These are phyloP conservation scores for Nakazawaea anatomiae DNA, from an alignment of 805 yeast genomes.

Conservation along the genomic window DNA sequence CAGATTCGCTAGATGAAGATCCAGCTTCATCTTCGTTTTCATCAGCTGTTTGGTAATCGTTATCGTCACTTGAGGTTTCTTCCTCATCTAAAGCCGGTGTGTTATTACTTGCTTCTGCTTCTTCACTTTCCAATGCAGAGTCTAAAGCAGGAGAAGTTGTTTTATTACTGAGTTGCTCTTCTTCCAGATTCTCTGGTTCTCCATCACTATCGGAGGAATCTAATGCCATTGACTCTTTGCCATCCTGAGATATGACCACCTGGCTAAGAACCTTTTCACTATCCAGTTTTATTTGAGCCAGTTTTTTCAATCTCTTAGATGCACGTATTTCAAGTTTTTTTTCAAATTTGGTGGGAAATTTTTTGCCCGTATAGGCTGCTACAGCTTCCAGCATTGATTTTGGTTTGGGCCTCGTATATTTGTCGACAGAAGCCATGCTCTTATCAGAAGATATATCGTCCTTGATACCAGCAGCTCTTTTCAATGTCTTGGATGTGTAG, in stretches of 20 bases:
- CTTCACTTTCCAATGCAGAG: not conserved
- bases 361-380: conserved; percentile 50
- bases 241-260: not conserved
- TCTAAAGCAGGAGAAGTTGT: too few relatives aligned
- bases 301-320: conserved; percentile 19
- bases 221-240: not conserved
- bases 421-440: conserved; percentile 3
- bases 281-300: conserved; percentile 1
- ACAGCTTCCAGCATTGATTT: conserved; percentile 54
- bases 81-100: not conserved
- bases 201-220: conserved; percentile 16
- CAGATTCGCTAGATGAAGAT: conserved; percentile 6
- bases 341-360: conserved; percentile 43
- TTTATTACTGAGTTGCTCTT: conserved; percentile 14
- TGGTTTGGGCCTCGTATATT: conserved; percentile 20
- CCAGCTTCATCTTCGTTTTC: conserved; percentile 14
- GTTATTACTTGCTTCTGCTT: not conserved
- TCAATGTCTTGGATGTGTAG: conserved; percentile 17
- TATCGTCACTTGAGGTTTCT: conserved; percentile 11
- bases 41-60: conserved; percentile 25
- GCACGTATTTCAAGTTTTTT: conserved; percentile 24
- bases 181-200: conserved; percentile 14
- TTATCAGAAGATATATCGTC: not conserved
- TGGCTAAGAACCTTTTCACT: not conserved
- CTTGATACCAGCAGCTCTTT: not conserved